Conservation (phyloP, 2,329 filamentous ascomycete species). For the Lasiodiplodia sp. region DNA sequence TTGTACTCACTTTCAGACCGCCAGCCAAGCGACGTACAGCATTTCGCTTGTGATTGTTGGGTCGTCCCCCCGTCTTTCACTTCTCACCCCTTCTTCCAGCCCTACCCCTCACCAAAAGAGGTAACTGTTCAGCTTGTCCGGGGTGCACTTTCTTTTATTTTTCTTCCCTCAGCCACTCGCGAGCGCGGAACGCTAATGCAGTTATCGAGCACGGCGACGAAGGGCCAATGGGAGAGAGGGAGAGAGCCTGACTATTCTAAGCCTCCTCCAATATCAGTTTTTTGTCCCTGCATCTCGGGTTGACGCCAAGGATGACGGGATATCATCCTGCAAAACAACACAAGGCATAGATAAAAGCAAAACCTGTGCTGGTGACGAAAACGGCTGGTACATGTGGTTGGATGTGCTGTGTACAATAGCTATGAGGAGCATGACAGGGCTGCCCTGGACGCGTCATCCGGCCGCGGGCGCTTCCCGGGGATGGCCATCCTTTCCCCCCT, state of each 20-base stretch:
- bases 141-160: background rate
- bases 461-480: background rate
- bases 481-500: background rate
- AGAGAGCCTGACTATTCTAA: background rate
- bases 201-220: background rate
- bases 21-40: too few relatives aligned
- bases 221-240: background rate
- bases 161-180: background rate
- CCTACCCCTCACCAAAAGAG: background rate
- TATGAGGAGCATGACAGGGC: background rate
- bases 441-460: slow-evolving; percentile 18
- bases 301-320: background rate
- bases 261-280: background rate
- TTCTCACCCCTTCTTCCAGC: too few relatives aligned
- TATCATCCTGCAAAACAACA: background rate
- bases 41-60: too few relatives aligned
- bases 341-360: background rate
- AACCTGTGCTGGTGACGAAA: background rate
- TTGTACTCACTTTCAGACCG: too few relatives aligned
- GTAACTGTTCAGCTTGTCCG: background rate
- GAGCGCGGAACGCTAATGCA: slow-evolving; percentile 2
- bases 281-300: background rate
- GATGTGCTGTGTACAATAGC: background rate
- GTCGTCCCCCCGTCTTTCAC: too few relatives aligned
- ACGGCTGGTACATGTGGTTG: background rate